A percentile compares a stretch with the other conserved stretches of the same genome.
These are phyloP conservation scores for Lobosporangium transversale DNA, from an alignment of 192 early-diverging fungal species.

Conservation along the genomic window DNA sequence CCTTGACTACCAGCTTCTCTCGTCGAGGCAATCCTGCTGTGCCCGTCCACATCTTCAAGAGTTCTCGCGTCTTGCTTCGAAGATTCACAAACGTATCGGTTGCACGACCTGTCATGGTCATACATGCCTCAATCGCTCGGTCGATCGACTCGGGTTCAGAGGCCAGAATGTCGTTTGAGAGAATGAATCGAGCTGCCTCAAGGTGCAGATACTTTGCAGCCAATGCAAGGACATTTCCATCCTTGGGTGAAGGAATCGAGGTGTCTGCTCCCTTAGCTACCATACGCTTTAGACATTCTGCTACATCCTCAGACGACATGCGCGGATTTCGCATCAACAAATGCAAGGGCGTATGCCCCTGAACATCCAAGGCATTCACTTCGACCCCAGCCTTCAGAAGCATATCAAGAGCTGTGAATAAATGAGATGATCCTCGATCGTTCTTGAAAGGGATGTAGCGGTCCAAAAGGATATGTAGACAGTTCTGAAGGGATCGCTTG, in stretches of 20 bases:
- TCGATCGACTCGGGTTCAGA: constrained; percentile 45
- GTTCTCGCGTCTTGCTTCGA: constrained; percentile 30
- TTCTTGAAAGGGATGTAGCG: constrained; percentile 48
- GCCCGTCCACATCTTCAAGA: constrained; percentile 48
- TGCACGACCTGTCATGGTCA: constrained; percentile 49
- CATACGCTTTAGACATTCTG: constrained; percentile 32
- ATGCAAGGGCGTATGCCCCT: constrained; percentile 50
- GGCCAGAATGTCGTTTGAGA: constrained; percentile 10
- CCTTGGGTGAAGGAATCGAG: constrained; percentile 16
- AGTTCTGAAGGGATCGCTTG: constrained; percentile 35
- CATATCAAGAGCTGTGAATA: constrained; percentile 33
- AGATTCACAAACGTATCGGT: constrained; percentile 47
- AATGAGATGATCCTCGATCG: constrained; percentile 34
- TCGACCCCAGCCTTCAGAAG: constrained; percentile 15
- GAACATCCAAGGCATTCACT: constrained; percentile 35
- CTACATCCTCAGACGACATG: constrained; percentile 85
- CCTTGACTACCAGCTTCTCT: constrained; percentile 22
- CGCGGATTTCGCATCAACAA: constrained; percentile 89
- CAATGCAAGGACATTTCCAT: constrained; percentile 43
- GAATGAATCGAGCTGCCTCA: constrained; percentile 22
- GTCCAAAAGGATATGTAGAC: constrained; percentile 37
- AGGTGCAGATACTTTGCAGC: constrained; percentile 45
- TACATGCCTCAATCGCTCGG: constrained; percentile 37
- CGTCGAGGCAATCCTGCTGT: constrained; percentile 9
- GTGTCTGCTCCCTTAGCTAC: constrained; percentile 40